Evolutionary conservation across 768 basidiomycete genomes (phyloP), one percentile per base, ranked within the genome.

Genomic region (Tremella yokohamensis): DNA sequence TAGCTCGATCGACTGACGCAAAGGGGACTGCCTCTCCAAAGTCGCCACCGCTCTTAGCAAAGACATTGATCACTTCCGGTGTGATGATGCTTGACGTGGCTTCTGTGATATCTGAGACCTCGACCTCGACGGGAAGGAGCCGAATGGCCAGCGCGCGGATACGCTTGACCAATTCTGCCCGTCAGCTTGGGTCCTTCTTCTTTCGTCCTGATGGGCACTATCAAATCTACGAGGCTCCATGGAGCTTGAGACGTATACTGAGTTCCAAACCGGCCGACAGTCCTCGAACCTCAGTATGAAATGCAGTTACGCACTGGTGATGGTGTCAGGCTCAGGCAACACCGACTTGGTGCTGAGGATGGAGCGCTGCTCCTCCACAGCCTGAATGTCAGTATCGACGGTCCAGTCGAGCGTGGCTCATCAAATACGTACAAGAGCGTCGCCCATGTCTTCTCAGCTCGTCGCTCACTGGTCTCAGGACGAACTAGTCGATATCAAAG

Each of bases 21-120:
- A 74, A 78, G 1, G 77, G 76, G 13, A 92, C 89, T 22, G 89
- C 88, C 70, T 91, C 88, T 16, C 80, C 75, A 71, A 92, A 92
- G 76, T 94, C 90, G 6, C 93, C 93, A 8, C 88, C 92, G 20
- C 89, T 87, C 50, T 82, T 83, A 24, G 80, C 82, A 68, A 86
- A 97, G 1, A 90, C 84, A 40, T 80, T 79, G 57, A 97, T 83
- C 45, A 94, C 80, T 37, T 69, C 69, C 1, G 87, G 87, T 0
- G 90, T 92, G 44, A 94, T 88, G 51, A 92, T 81, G 57, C 89
- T 83, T 74, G 86, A 88, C 0, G 88, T 91, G 0, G 90, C 84
- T 34, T 86, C 85, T 67, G 81, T 83, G 54, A 96, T 83, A 20
- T 76, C 81, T 34, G 79, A 78, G 2, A 82, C 77, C 38, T 87